phyloP scores from a whole-genome alignment of 306 rosid genomes.

The Vachellia pachyceras region DNA sequence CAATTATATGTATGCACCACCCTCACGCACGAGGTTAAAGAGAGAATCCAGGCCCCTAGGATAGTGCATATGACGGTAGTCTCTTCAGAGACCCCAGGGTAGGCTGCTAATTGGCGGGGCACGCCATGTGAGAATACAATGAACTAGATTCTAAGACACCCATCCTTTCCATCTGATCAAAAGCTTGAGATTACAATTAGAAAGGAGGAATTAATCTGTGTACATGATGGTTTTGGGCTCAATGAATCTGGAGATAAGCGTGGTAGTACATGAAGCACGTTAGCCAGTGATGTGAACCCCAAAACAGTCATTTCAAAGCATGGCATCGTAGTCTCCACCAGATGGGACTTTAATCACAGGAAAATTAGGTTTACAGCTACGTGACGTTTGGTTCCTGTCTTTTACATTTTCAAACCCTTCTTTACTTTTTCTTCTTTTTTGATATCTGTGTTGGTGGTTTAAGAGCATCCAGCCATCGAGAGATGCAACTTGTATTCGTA shows the following conservation, averaged over 20 bases:
- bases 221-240: too few relatives aligned
- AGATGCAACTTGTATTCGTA: constrained; percentile 6
- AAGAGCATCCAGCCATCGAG: background rate
- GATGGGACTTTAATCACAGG: constrained; percentile 20
- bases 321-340: constrained; percentile 33
- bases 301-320: constrained; percentile 10
- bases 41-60: constrained; percentile 27
- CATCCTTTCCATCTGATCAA: constrained; percentile 6
- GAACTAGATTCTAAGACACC: constrained; percentile 43
- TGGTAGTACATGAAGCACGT: constrained; percentile 48
- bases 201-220: too few relatives aligned
- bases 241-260: too few relatives aligned
- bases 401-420: background rate
- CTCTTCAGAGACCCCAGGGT: constrained; percentile 41
- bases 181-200: constrained; percentile 22
- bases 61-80: constrained; percentile 14
- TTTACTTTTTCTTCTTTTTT: too few relatives aligned
- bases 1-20: constrained; percentile 4
- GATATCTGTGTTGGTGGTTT: background rate
- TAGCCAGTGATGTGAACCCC: constrained; percentile 30
- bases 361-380: constrained; percentile 30
- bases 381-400: constrained; percentile 32
- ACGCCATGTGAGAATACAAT: constrained; percentile 56
- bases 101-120: constrained; percentile 43
- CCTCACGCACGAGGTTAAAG: constrained; percentile 30